A percentile compares a stretch with the other conserved stretches of the same genome.
phyloP scores from a whole-genome alignment of 768 basidiomycete genomes.

The Harrya chromipes region DNA sequence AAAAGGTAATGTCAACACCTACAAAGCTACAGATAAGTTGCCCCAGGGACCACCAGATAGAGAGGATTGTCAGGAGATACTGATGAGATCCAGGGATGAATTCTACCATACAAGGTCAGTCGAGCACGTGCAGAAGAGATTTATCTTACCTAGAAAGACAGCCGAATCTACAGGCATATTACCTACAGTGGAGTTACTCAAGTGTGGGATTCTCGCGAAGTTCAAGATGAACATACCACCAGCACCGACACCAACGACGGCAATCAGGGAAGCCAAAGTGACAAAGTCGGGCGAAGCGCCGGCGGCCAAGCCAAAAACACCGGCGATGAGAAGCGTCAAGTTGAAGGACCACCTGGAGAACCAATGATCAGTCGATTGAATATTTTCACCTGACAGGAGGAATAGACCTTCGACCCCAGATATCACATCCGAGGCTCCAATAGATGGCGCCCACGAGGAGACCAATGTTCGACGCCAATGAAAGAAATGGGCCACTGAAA shows the following conservation, averaged over 20 bases:
- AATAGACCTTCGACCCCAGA: constrained; percentile 47
- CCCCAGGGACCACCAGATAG: constrained; percentile 59
- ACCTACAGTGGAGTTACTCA: constrained; percentile 26
- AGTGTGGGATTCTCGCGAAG: not conserved
- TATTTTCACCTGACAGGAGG: not conserved
- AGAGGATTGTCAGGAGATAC: constrained; percentile 54
- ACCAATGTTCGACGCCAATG: constrained; percentile 52
- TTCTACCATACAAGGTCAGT: constrained; percentile 33
- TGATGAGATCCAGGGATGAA: constrained; percentile 53
- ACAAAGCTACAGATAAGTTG: constrained; percentile 50
- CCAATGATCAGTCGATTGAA: not conserved
- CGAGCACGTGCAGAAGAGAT: not conserved
- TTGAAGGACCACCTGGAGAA: constrained; percentile 48
- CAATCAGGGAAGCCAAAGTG: constrained; percentile 45
- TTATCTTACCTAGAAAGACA: constrained; percentile 43
- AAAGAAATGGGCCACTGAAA: constrained; percentile 45
- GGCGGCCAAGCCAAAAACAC: constrained; percentile 50
- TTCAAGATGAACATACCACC: constrained; percentile 35
- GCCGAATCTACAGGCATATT: constrained; percentile 57
- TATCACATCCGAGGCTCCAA: constrained; percentile 49
- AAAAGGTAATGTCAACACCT: constrained; percentile 5
- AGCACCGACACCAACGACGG: constrained; percentile 45
- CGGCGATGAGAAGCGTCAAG: constrained; percentile 51
- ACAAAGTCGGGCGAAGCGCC: constrained; percentile 46
- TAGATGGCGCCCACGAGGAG: constrained; percentile 48